Evolutionary conservation across 2,329 filamentous ascomycete species (phyloP).

Genomic region (Lachnellula subtilissima): DNA sequence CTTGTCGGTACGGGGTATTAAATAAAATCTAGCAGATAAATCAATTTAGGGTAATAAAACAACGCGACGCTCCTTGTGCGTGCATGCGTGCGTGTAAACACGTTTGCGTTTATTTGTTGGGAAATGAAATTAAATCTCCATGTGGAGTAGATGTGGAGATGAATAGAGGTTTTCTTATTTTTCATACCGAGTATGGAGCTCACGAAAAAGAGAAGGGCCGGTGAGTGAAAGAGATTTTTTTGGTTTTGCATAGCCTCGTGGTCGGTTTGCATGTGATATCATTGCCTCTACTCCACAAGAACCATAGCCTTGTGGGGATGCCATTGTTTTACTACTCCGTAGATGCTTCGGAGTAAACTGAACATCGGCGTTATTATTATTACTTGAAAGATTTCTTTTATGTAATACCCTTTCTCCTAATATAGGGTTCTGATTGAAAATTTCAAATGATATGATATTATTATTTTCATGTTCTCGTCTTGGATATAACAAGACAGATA

Average conservation of each 20-base stretch:
- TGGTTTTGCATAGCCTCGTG: background rate
- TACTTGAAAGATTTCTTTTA: background rate
- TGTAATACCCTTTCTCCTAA: background rate
- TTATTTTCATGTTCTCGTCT: background rate
- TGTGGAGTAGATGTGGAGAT: background rate
- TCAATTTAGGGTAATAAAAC: too few species aligned
- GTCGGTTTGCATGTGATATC: background rate
- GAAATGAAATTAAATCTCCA: background rate
- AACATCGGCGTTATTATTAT: background rate
- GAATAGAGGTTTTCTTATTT: background rate
- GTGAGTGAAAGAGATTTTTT: background rate
- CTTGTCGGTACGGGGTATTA: too few species aligned
- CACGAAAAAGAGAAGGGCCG: slow-evolving; percentile 6
- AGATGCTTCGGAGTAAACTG: too few species aligned
- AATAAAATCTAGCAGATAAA: too few species aligned
- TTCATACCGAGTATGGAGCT: background rate
- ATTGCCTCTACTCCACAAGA: background rate
- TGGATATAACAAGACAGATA: background rate
- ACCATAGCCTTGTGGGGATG: slow-evolving; percentile 5
- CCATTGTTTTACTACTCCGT: background rate
- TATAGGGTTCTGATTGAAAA: background rate
- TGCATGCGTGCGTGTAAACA: too few species aligned
- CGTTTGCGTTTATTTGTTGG: background rate
- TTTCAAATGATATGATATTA: background rate
- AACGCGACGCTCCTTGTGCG: too few species aligned